A percentile compares a stretch with the other conserved stretches of the same genome.
phyloP scores from a whole-genome alignment of 768 basidiomycete species.

The Phlebiopsis gigantea region DNA sequence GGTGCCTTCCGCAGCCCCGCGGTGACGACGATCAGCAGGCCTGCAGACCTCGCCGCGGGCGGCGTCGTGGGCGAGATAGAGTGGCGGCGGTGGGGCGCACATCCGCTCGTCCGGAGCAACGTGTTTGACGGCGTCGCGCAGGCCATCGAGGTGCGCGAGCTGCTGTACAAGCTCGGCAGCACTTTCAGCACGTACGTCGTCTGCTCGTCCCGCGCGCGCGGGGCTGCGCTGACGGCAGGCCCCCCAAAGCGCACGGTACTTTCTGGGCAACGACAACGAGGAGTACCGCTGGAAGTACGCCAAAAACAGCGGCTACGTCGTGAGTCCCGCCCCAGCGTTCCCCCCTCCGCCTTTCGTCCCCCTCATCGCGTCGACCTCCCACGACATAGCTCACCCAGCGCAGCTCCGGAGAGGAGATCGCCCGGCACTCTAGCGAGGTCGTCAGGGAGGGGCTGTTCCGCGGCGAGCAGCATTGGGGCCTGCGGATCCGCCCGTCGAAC shows the following conservation, averaged over 20 bases:
- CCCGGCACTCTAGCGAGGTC: conserved; percentile 30
- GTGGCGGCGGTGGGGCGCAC: conserved; percentile 38
- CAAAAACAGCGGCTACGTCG: conserved; percentile 35
- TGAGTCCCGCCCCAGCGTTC: conserved; percentile 22
- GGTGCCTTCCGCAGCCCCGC: conserved; percentile 27
- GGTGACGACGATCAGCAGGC: conserved; percentile 38
- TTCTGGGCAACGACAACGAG: conserved; percentile 41
- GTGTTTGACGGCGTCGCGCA: conserved; percentile 27
- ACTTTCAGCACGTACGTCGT: conserved; percentile 38
- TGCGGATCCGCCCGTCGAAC: conserved; percentile 39
- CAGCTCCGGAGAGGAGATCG: conserved; percentile 36
- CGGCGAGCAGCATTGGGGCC: conserved; percentile 40
- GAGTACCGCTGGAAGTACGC: conserved; percentile 47
- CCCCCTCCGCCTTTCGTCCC: neutral
- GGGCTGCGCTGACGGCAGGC: neutral
- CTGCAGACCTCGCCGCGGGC: conserved; percentile 33
- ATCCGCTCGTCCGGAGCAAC: conserved; percentile 38
- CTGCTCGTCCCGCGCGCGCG: neutral
- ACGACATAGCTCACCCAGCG: conserved; percentile 34
- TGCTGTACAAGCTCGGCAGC: conserved; percentile 36
- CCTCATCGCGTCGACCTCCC: neutral
- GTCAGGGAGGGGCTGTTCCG: conserved; percentile 42
- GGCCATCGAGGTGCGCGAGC: conserved; percentile 30
- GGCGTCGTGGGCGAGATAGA: conserved; percentile 41
- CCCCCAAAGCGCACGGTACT: conserved; percentile 38